Evolutionary conservation across 2,329 filamentous ascomycete genomes (phyloP).

Genomic region (Penicillium sp.): DNA sequence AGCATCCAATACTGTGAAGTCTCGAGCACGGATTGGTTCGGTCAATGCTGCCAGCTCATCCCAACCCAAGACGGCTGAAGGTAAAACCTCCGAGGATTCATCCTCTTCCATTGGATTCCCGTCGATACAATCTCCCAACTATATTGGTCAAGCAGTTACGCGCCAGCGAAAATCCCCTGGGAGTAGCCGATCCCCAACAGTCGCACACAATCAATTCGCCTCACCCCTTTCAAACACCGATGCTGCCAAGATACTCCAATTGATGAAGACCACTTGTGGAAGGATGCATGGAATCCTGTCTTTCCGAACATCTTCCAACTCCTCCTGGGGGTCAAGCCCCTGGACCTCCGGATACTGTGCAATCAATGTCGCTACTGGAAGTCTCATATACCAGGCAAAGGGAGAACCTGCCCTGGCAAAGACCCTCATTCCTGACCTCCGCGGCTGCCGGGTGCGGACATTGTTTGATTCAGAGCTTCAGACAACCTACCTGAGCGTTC

Average conservation of each 20-base stretch:
- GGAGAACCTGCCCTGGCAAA: conserved; percentile 50
- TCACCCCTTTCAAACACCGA: conserved; percentile 46
- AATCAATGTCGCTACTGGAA: conserved; percentile 53
- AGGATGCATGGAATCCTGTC: conserved; percentile 56
- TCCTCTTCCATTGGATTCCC: conserved; percentile 50
- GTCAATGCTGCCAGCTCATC: conserved; percentile 38
- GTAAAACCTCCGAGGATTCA: conserved; percentile 40
- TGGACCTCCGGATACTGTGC: conserved; percentile 55
- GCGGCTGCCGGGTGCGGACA: conserved; percentile 51
- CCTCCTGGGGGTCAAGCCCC: conserved; percentile 44
- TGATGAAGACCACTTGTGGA: conserved; percentile 55
- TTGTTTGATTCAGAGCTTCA: conserved; percentile 49
- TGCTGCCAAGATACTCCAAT: conserved; percentile 49
- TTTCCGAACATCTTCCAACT: conserved; percentile 45
- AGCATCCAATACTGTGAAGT: conserved; percentile 34
- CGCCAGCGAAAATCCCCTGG: conserved; percentile 39
- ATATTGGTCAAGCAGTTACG: conserved; percentile 31
- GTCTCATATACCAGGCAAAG: conserved; percentile 53
- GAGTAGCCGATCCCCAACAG: conserved; percentile 26
- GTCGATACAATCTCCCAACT: conserved; percentile 47
- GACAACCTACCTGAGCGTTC: conserved; percentile 50
- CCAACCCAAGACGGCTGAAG: conserved; percentile 39
- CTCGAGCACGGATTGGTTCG: conserved; percentile 41
- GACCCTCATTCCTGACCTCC: conserved; percentile 51
- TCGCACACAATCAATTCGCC: conserved; percentile 31